Evolutionary conservation across 2,329 filamentous ascomycete species (phyloP).

Genomic region (Phoma herbarum): DNA sequence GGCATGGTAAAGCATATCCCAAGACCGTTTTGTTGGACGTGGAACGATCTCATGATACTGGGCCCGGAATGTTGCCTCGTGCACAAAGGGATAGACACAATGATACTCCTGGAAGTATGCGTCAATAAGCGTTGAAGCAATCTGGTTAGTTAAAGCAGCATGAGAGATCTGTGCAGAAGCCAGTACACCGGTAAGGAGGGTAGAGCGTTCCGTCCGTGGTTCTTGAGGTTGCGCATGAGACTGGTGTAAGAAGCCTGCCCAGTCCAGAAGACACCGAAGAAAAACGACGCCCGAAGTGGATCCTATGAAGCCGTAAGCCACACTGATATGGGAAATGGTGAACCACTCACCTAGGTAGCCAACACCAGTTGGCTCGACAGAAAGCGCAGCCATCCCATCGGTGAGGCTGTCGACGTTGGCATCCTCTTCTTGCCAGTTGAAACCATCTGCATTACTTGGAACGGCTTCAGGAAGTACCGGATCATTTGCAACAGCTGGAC

Average conservation of each 20-base stretch:
- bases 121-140: conserved; percentile 34
- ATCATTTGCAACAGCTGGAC: conserved; percentile 21
- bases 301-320: conserved; percentile 21
- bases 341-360: conserved; percentile 33
- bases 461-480: conserved; percentile 38
- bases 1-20: conserved; percentile 39
- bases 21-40: conserved; percentile 32
- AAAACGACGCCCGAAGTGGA: conserved; percentile 40
- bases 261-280: conserved; percentile 36
- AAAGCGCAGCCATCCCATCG: conserved; percentile 40
- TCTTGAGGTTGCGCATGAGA: conserved; percentile 25
- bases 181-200: conserved; percentile 25
- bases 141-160: conserved; percentile 31
- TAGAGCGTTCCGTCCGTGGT: conserved; percentile 19
- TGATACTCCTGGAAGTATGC: conserved; percentile 39
- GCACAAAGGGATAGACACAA: conserved; percentile 37
- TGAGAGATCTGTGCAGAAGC: conserved; percentile 37
- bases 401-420: conserved; percentile 33
- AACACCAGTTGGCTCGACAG: conserved; percentile 39
- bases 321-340: neutral
- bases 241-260: conserved; percentile 40
- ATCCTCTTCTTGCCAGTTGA: conserved; percentile 38
- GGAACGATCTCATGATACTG: conserved; percentile 38
- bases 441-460: conserved; percentile 35
- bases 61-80: conserved; percentile 39